Conservation (phyloP, 768 basidiomycete species). For the Peribolospora kevripleyi region DNA sequence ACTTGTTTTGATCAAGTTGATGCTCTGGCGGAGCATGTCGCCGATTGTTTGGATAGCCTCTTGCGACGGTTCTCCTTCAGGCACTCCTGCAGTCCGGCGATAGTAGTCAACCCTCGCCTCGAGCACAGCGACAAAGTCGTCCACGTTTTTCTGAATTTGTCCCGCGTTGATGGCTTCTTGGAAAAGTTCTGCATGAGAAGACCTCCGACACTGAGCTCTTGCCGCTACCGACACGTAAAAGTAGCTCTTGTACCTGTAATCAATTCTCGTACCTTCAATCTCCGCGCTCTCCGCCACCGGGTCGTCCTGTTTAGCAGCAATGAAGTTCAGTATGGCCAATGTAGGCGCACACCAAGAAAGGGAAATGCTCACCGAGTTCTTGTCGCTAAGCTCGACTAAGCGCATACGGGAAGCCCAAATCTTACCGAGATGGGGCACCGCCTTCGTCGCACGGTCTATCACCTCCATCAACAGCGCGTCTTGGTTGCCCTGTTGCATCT, state of each 20-base stretch:
- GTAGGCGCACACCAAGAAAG: too few relatives aligned
- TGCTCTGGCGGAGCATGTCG: too few relatives aligned
- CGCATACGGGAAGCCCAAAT: constrained; percentile 1
- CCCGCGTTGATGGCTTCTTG: constrained; percentile 4
- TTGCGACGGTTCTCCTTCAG: constrained; percentile 17
- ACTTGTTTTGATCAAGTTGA: constrained; percentile 30
- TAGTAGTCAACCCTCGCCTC: constrained; percentile 27
- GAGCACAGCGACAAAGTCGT: constrained; percentile 38
- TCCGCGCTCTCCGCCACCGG: too few relatives aligned
- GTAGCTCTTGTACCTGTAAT: not conserved
- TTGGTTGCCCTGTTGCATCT: not conserved
- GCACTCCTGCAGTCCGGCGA: constrained; percentile 1
- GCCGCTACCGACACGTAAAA: not conserved
- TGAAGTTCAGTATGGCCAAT: too few relatives aligned
- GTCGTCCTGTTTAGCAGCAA: too few relatives aligned
- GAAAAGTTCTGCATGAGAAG: constrained; percentile 1
- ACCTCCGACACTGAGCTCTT: constrained; percentile 3
- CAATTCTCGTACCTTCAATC: not conserved
- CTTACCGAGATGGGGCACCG: not conserved
- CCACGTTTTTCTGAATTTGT: constrained; percentile 26
- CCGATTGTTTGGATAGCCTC: constrained; percentile 30
- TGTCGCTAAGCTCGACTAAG: not conserved
- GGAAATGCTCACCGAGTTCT: too few relatives aligned
- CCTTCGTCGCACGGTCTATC: not conserved
- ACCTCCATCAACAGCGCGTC: constrained; percentile 1